Evolutionary conservation across 257 asterid genomes (phyloP).

Genomic region (Ilex aquifolium): DNA sequence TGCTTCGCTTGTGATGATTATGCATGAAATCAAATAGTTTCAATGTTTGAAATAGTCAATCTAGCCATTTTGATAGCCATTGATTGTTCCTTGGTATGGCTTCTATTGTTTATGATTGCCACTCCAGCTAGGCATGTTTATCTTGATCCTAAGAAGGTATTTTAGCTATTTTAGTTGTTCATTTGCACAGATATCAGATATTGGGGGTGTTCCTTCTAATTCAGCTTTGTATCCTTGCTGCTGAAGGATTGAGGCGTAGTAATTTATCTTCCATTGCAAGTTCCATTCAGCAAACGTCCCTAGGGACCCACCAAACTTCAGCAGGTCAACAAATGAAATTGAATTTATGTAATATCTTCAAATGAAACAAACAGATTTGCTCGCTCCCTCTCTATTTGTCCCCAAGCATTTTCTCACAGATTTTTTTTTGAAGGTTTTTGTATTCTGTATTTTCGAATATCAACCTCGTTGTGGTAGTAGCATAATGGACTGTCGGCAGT

Average conservation of each 20-base stretch:
- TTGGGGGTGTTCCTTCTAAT: conserved; percentile 93
- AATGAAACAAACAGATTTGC: too few relatives aligned
- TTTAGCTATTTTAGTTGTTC: conserved; percentile 11
- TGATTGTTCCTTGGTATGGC: background rate
- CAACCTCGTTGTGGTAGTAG: too few relatives aligned
- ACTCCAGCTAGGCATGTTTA: background rate
- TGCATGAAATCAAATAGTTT: too few relatives aligned
- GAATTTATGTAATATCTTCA: too few relatives aligned
- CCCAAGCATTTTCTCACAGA: too few relatives aligned
- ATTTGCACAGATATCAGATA: conserved; percentile 80
- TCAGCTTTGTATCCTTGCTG: conserved; percentile 88
- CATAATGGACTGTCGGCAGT: too few relatives aligned
- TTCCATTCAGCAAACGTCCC: conserved; percentile 67
- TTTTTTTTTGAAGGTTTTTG: too few relatives aligned
- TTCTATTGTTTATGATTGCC: background rate
- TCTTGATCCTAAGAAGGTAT: background rate
- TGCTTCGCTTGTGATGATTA: too few relatives aligned
- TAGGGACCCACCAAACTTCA: conserved; percentile 64
- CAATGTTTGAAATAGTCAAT: too few relatives aligned
- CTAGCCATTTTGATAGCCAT: too few relatives aligned
- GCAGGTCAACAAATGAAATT: conserved; percentile 44
- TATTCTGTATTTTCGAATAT: too few relatives aligned
- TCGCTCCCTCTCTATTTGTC: too few relatives aligned
- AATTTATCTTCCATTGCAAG: conserved; percentile 72
- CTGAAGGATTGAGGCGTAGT: conserved; percentile 87